Evolutionary conservation across 176 grass and related monocot species (phyloP).

Genomic region (Miscanthus lutarioriparius): DNA sequence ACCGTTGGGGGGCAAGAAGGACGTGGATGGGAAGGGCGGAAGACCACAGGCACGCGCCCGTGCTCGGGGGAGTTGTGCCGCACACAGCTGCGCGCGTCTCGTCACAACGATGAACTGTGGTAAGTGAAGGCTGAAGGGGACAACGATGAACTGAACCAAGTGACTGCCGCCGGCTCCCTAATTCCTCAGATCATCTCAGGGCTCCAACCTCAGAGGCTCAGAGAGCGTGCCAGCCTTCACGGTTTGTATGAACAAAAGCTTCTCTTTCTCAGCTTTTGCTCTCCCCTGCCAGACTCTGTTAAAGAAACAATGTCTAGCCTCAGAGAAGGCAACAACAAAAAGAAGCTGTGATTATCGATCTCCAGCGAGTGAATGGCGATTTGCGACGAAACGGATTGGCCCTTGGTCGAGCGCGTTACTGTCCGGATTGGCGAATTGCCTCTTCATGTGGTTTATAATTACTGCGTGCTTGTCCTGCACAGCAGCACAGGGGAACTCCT

Average conservation of each 20-base stretch:
- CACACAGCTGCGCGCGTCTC: neutral
- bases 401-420: neutral
- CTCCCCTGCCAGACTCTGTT: too few relatives aligned
- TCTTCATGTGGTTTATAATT: neutral
- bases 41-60: neutral
- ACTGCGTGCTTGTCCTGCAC: neutral
- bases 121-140: too few relatives aligned
- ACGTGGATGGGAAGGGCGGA: too few relatives aligned
- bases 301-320: too few relatives aligned
- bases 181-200: neutral
- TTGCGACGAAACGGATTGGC: too few relatives aligned
- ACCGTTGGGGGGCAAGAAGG: neutral
- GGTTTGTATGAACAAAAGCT: conserved; percentile 14
- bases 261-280: neutral
- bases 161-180: neutral
- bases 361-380: too few relatives aligned
- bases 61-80: neutral
- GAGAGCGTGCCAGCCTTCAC: neutral
- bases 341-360: too few relatives aligned
- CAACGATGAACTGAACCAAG: neutral
- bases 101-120: neutral
- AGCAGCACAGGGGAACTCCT: neutral
- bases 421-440: neutral
- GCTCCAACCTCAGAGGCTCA: neutral
- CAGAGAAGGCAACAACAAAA: too few relatives aligned